Conservation (phyloP, 1,284 basidiomycete genomes). For the Lignosus rhinocerotis region DNA sequence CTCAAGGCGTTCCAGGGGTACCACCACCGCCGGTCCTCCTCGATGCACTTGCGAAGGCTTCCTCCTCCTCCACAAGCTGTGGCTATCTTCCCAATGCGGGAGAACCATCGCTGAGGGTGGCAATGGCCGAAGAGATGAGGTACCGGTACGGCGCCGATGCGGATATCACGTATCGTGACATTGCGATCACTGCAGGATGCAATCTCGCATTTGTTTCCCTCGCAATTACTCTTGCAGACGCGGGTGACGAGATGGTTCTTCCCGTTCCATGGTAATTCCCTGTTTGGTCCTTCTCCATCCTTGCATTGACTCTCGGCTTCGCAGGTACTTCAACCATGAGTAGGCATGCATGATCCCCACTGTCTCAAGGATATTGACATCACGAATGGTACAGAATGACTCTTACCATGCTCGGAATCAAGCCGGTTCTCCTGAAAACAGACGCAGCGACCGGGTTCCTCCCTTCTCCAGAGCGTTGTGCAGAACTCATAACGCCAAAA, state of each 20-base stretch:
- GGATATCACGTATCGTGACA: slow-evolving; percentile 54
- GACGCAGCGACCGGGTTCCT: slow-evolving; percentile 56
- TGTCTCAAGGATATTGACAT: neutral
- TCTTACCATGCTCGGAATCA: slow-evolving; percentile 66
- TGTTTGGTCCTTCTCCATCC: slow-evolving; percentile 12
- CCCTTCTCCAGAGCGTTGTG: slow-evolving; percentile 54
- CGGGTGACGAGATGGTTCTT: slow-evolving; percentile 77
- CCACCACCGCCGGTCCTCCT: slow-evolving; percentile 61
- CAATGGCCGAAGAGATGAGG: slow-evolving; percentile 68
- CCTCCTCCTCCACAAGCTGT: slow-evolving; percentile 47
- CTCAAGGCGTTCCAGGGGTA: slow-evolving; percentile 74
- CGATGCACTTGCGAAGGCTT: slow-evolving; percentile 47
- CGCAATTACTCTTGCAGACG: slow-evolving; percentile 66
- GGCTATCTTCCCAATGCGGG: slow-evolving; percentile 74
- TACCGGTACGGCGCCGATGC: slow-evolving; percentile 53
- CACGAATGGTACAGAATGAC: slow-evolving; percentile 57
- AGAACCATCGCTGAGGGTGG: slow-evolving; percentile 55
- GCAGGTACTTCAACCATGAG: slow-evolving; percentile 80
- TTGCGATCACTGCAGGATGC: slow-evolving; percentile 67
- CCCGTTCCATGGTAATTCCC: slow-evolving; percentile 69
- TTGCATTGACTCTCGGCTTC: neutral
- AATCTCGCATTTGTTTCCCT: slow-evolving; percentile 72
- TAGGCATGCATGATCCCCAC: slow-evolving; percentile 25
- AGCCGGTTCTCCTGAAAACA: slow-evolving; percentile 62
- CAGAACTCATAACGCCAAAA: slow-evolving; percentile 51